phyloP scores from a whole-genome alignment of 345 rosid species.

The Kernera saxatilis region DNA sequence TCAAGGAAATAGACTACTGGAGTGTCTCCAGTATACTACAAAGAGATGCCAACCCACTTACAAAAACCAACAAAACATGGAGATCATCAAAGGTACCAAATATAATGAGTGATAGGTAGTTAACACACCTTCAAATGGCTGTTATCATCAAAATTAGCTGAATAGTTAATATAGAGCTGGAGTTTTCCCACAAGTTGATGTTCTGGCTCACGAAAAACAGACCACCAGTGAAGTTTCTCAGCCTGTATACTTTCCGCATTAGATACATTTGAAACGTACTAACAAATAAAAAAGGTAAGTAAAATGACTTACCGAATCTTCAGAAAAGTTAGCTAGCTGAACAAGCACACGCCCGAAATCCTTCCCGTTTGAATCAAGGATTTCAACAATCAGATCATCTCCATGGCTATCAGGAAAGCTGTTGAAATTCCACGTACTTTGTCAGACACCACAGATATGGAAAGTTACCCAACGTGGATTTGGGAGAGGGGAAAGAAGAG shows the following conservation, averaged over 20 bases:
- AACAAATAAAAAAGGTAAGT: neutral
- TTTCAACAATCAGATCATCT: constrained; percentile 89
- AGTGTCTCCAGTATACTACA: constrained; percentile 4
- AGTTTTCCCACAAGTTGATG: constrained; percentile 86
- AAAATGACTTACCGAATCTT: constrained; percentile 51
- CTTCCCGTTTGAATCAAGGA: constrained; percentile 81
- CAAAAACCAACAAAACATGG: neutral
- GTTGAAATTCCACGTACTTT: constrained; percentile 31
- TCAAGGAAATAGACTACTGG: neutral
- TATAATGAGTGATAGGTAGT: constrained; percentile 4
- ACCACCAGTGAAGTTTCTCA: constrained; percentile 94
- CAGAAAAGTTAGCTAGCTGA: constrained; percentile 75
- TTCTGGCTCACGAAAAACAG: constrained; percentile 86
- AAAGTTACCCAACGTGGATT: neutral
- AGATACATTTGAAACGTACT: constrained; percentile 22
- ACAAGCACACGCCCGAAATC: constrained; percentile 85
- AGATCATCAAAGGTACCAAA: neutral
- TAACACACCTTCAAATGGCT: constrained; percentile 66
- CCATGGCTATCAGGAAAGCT: constrained; percentile 96
- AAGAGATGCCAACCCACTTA: neutral
- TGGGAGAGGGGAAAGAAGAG: constrained; percentile 6
- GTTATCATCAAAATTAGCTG: constrained; percentile 78
- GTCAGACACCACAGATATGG: constrained; percentile 14
- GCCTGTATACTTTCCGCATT: constrained; percentile 48
- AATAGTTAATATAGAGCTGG: constrained; percentile 75